phyloP scores from a whole-genome alignment of 345 rosid genomes.

The Salix viminalis region DNA sequence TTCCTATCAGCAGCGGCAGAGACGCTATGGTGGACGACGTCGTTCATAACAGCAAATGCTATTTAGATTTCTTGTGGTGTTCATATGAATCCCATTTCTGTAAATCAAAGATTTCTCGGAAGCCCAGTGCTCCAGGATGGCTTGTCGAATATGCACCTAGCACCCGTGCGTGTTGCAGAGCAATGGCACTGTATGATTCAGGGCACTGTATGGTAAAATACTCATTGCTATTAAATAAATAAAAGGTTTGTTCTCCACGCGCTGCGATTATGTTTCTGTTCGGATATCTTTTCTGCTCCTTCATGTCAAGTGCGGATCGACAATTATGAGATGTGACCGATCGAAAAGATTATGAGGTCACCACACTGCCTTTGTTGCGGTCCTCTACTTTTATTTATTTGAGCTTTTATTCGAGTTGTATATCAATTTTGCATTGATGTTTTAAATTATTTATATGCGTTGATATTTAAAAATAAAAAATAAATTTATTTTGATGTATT shows the following conservation, averaged over 20 bases:
- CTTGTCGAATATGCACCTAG: background rate
- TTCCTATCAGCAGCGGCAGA: constrained; percentile 64
- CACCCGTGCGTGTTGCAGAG: background rate
- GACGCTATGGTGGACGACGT: constrained; percentile 60
- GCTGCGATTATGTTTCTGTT: background rate
- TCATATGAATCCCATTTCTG: background rate
- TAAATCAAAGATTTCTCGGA: background rate
- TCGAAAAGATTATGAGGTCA: too few relatives aligned
- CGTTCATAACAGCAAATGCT: constrained; percentile 17
- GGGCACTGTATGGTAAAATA: background rate
- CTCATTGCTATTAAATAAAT: background rate
- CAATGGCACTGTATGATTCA: background rate
- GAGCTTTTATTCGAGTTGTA: too few relatives aligned
- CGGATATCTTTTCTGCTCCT: too few relatives aligned
- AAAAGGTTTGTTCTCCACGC: background rate
- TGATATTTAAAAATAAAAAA: too few relatives aligned
- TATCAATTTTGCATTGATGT: too few relatives aligned
- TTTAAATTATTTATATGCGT: too few relatives aligned
- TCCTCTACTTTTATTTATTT: too few relatives aligned
- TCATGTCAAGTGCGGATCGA: background rate
- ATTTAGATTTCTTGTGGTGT: background rate
- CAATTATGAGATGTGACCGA: background rate
- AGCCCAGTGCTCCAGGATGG: background rate
- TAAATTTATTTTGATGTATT: too few relatives aligned
- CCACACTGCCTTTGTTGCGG: too few relatives aligned